These are phyloP conservation scores for Pseudomassariella vexata DNA, from an alignment of 2,329 filamentous ascomycete species.

Conservation along the genomic window DNA sequence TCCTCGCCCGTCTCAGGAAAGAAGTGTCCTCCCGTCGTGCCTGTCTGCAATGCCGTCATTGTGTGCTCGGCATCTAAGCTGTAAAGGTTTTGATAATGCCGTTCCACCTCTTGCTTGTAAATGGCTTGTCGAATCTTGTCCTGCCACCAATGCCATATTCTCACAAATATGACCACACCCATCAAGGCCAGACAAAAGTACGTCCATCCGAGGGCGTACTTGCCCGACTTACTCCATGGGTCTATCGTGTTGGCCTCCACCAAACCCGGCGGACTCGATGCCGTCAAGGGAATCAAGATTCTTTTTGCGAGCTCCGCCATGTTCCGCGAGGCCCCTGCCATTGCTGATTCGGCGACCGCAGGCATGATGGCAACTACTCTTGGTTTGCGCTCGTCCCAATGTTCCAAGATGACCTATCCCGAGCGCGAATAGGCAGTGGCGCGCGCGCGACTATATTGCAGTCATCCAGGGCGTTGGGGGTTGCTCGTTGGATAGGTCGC, in stretches of 20 bases:
- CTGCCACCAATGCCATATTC: conserved; percentile 84
- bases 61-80: conserved; percentile 43
- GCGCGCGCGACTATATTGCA: too few species aligned
- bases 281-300: conserved; percentile 54
- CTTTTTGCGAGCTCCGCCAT: conserved; percentile 42
- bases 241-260: conserved; percentile 62
- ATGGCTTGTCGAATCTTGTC: conserved; percentile 88
- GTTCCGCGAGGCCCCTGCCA: conserved; percentile 27
- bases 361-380: conserved; percentile 37
- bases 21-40: conserved; percentile 59
- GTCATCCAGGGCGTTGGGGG: too few species aligned
- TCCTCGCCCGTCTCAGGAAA: conserved; percentile 62
- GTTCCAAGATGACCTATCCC: too few species aligned
- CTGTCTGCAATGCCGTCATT: conserved; percentile 41
- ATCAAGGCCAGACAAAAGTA: conserved; percentile 78
- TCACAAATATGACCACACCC: conserved; percentile 59
- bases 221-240: conserved; percentile 74
- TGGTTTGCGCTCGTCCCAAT: conserved; percentile 6
- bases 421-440: too few species aligned
- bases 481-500: too few species aligned
- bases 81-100: conserved; percentile 53
- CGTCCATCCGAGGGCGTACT: conserved; percentile 83
- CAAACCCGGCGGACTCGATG: conserved; percentile 55
- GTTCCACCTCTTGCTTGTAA: conserved; percentile 75
- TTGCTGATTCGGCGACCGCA: conserved; percentile 23